Base-by-base conservation (phyloP, 257 asterid species). In the Fraxinus excelsior region DNA sequence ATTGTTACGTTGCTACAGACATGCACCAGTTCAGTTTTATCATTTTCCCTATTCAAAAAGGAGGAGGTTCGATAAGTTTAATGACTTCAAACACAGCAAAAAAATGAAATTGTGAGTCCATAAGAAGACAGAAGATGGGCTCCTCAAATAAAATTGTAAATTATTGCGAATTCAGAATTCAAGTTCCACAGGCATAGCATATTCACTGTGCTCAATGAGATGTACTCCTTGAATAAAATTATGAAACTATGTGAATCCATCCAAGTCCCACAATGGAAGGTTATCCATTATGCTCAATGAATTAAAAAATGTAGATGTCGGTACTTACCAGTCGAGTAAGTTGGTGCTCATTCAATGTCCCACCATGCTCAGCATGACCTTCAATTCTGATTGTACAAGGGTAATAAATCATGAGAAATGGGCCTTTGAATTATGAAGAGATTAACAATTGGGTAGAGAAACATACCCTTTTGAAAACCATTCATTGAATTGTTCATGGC, bases 321-420 rank as follows among this genome's bases (percentile, higher is more conserved):
- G 76, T 66, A 76, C 98, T 93, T 84, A 96, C 99, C 97, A 96
- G 88, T 79, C 99, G 91, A 82, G 82, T 96, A 19, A 96, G 97
- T 88, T 95, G 99, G 87, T 95, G 99, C 86, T 93, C 99, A 19
- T 96, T 96, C 76, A 96, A 84, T 26, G 96, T 91, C 81, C 99
- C 99, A 71, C 99, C 99, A 84, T 96, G 99, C 89, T 96, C 99
- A 40, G 99, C 99, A 58, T 96, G 99, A 86, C 97, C 90, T 93
- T 96, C 99, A 67, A 96, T 93, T 86, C 99, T 96, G 90, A 88
- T 79, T 53, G 79, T 62, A 82, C 70, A 58, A 49, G 23, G 72
- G 76, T 53, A 84, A 79, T 69, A 28, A 77, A 80, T n/a, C 71
- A 81, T 78, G 79, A 88, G 83, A 38, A 80, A 70, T 40, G 29